Percentiles rank a stretch among this genome's conserved stretches.
These are phyloP conservation scores for Phytopythium helicoides DNA, from an alignment of 352 stramenopile species.

Conservation along the genomic window DNA sequence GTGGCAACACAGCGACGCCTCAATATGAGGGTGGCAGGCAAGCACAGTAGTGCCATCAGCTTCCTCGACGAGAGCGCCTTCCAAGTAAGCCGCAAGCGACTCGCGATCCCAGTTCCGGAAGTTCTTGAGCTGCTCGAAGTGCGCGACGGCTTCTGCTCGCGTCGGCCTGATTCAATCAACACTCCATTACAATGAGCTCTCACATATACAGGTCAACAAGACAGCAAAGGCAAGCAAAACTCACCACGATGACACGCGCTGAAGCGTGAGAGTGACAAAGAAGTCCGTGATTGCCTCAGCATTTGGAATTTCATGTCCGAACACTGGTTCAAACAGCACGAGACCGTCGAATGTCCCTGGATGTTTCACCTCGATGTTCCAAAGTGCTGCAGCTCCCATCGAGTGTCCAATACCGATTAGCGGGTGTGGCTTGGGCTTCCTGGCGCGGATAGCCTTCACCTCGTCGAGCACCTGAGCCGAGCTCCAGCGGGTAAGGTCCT, in stretches of 20 bases:
- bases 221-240: too few species aligned
- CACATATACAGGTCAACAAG: background rate
- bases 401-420: constrained; percentile 36
- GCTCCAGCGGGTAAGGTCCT: constrained; percentile 15
- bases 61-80: constrained; percentile 28
- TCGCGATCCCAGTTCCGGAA: constrained; percentile 38
- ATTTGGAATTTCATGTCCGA: constrained; percentile 9
- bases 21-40: constrained; percentile 35
- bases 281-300: constrained; percentile 22
- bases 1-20: constrained; percentile 37
- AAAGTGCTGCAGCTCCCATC: constrained; percentile 30
- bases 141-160: constrained; percentile 16
- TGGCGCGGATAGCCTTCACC: constrained; percentile 9
- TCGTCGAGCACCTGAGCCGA: constrained; percentile 21
- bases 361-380: constrained; percentile 29
- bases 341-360: constrained; percentile 41
- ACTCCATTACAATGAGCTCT: background rate
- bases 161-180: constrained; percentile 16
- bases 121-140: constrained; percentile 33
- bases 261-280: constrained; percentile 27
- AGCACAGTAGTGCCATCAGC: constrained; percentile 20
- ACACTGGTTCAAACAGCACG: constrained; percentile 44
- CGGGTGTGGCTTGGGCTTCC: background rate
- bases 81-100: constrained; percentile 23
- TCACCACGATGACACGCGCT: constrained; percentile 26